These are phyloP conservation scores for Sporothrix inflata DNA, from an alignment of 2,329 filamentous ascomycete species.

Conservation along the genomic window DNA sequence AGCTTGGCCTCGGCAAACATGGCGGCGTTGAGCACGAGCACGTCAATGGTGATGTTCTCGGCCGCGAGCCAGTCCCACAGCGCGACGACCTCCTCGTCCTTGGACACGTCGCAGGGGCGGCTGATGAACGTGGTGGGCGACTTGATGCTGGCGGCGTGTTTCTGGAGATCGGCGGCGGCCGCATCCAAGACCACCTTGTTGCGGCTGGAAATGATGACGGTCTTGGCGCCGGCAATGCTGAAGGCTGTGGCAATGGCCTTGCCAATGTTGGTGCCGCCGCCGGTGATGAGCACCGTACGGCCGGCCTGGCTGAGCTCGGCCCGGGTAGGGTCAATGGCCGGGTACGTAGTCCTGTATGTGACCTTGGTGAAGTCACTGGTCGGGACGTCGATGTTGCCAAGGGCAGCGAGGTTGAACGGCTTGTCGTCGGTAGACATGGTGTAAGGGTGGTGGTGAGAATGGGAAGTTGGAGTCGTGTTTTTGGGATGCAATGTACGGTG, in stretches of 20 bases:
- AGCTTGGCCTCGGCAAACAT: not conserved
- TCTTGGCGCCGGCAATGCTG: slow-evolving; percentile 21
- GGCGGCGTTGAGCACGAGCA: slow-evolving; percentile 43
- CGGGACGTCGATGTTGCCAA: not conserved
- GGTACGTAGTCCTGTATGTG: slow-evolving; percentile 43
- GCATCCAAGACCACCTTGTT: slow-evolving; percentile 20
- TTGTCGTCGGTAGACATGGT: not conserved
- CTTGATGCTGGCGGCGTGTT: not conserved
- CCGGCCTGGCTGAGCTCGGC: slow-evolving; percentile 48
- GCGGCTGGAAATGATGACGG: slow-evolving; percentile 30
- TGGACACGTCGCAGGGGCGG: slow-evolving; percentile 10
- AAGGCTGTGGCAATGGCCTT: slow-evolving; percentile 31
- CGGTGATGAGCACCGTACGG: slow-evolving; percentile 42
- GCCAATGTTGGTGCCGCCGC: slow-evolving; percentile 31
- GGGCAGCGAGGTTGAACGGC: not conserved
- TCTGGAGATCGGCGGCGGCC: slow-evolving; percentile 14
- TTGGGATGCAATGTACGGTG: not conserved
- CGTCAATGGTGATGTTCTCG: slow-evolving; percentile 37
- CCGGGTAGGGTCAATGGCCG: slow-evolving; percentile 43
- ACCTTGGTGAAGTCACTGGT: slow-evolving; percentile 24
- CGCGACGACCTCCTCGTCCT: not conserved
- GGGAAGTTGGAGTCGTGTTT: not conserved
- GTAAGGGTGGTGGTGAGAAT: too few relatives aligned
- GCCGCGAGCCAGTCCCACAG: slow-evolving; percentile 25
- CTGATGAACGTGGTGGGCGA: slow-evolving; percentile 5